Evolutionary conservation across 805 yeast species (phyloP), one percentile per base, ranked within the genome.

Genomic region (Candida glaebosa): DNA sequence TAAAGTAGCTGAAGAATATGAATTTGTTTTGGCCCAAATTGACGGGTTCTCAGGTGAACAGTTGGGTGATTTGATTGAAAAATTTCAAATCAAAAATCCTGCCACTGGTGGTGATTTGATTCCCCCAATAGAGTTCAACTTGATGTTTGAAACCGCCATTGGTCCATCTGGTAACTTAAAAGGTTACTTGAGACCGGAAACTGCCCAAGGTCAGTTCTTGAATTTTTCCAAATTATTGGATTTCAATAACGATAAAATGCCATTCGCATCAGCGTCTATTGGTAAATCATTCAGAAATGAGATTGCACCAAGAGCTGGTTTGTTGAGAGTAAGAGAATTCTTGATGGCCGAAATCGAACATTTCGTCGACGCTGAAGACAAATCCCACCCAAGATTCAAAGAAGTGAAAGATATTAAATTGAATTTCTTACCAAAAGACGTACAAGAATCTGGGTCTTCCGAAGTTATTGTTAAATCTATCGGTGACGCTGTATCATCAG

Each of bases 271-370:
- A 49, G 99, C 99, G 39, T 86, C 97, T 30, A 88, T 93, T 59
- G 99, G 99, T 62, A 93, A 93, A 69, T 90, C 98, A 10, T 93
- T 93, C 78, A 86, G 99, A 76, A 93, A 93, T 68, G 99, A 93
- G 74, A 93, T 93, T 58, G 88, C 97, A 37, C 99, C 99, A 56
- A 84, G 99, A 68, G 87, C 98, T 19, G 99, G 99, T 55, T 76
- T 93, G 54, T 77, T 93, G 63, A 85, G 99, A 71, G 99, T 95
- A 44, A 88, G 99, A 70, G 99, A 93, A 75, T 93, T 93, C 66
- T 75, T 93, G 62, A 93, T 93, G 99, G 99, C 98, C 44, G 99
- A 93, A 76, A 90, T 93, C 61, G 99, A 93, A 73, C 99, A 93
- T 69, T 93, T 80, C 60, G 97, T 95, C 51, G 99, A 93, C 64